Evolutionary conservation across 805 yeast species (phyloP), one percentile per base, ranked within the genome.

Genomic region (Gaillardinia entomophila): DNA sequence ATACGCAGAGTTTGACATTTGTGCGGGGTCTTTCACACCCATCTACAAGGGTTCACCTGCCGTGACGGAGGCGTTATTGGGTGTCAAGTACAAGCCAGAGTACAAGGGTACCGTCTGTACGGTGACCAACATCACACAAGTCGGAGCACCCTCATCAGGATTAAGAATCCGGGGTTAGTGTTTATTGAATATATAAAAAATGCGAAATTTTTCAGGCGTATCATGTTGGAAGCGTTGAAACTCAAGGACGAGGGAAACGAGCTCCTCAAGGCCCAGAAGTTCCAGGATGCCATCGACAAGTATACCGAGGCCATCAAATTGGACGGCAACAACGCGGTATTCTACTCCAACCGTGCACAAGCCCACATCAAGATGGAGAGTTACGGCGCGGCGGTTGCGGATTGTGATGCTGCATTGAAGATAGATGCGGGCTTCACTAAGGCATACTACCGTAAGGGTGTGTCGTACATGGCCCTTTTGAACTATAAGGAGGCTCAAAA

Each of bases 141-240:
- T 92, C 42, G 99, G 98, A 13, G 87, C 90, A 12, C 85, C 92
- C 13, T 92, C 95, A 8, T 82, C 96, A 10, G 97, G 97, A 15
- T 71, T 90, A 50, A 78, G 94, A 42, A 69, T 75, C 31, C 50
- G 51, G 37, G 63, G 49, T 23, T 45, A 30, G 23, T 14, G 10
- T 19, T 19, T 6, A 6, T 6, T 19, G 22, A 19, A 19, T 19
- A 19, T n/a, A n/a, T n/a, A n/a, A n/a, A n/a, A n/a, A n/a, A n/a
- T n/a, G n/a, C n/a, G n/a, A n/a, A 19, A 19, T 19, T 10, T 6
- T 19, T 19, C 22, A 19, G 10, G 22, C 6, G 10, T 19, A 6
- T 19, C 22, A 19, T 19, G 22, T 19, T 6, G 22, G n/a, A n/a
- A n/a, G n/a, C n/a, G n/a, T n/a, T n/a, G n/a, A n/a, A n/a, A n/a